Percentiles rank a stretch among this genome's conserved stretches.
These are phyloP conservation scores for Otatea glauca DNA, from an alignment of 176 grass and related monocot species.

Conservation along the genomic window DNA sequence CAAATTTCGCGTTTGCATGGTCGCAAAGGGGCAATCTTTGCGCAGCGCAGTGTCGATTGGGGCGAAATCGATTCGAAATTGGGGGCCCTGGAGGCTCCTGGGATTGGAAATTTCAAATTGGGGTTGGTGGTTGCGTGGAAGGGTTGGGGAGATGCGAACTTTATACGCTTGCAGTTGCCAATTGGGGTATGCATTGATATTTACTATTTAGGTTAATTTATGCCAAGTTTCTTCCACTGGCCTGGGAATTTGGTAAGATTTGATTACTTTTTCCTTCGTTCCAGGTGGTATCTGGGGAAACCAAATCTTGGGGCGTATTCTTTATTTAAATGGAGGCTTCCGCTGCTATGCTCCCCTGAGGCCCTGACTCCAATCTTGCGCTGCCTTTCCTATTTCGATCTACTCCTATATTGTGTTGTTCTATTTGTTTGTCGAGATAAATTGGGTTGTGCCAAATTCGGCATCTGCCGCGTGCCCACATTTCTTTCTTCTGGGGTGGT, in stretches of 20 bases:
- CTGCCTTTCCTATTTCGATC: constrained; percentile 37
- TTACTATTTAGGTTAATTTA: constrained; percentile 48
- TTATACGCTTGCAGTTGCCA: constrained; percentile 48
- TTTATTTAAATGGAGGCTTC: constrained; percentile 41
- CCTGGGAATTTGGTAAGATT: constrained; percentile 48
- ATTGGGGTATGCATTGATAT: constrained; percentile 26
- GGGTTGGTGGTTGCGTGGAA: background rate
- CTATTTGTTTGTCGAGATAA: constrained; percentile 19
- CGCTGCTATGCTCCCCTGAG: background rate
- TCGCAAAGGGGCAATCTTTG: constrained; percentile 21
- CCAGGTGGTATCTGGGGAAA: constrained; percentile 55
- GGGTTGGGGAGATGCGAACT: constrained; percentile 25
- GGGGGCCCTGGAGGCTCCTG: background rate
- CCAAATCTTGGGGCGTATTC: constrained; percentile 38
- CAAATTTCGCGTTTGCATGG: constrained; percentile 4
- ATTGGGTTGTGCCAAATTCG: background rate
- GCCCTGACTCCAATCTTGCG: constrained; percentile 38
- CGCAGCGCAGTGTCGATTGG: background rate
- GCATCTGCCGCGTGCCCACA: background rate
- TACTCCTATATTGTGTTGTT: constrained; percentile 6
- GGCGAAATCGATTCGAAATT: background rate
- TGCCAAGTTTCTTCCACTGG: constrained; percentile 19
- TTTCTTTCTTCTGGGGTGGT: background rate
- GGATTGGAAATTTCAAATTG: constrained; percentile 44
- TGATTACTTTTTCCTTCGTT: constrained; percentile 34